These are phyloP conservation scores for Metschnikowia orientalis DNA, from an alignment of 805 yeast genomes.

Conservation along the genomic window DNA sequence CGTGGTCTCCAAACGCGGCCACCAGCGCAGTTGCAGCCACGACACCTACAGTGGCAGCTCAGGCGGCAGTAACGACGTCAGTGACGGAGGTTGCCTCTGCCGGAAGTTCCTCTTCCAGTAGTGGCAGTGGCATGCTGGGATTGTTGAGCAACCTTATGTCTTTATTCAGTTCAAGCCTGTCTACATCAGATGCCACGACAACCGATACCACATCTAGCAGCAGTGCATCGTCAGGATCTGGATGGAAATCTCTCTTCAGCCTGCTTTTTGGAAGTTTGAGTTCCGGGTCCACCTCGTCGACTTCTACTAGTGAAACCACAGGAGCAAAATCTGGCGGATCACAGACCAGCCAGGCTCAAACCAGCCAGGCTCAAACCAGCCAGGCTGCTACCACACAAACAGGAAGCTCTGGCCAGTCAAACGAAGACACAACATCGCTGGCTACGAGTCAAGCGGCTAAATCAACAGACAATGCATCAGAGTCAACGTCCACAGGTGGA, in stretches of 20 bases:
- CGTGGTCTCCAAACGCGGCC: conserved; percentile 5
- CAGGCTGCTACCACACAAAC: background rate
- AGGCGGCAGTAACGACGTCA: conserved; percentile 6
- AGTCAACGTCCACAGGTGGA: conserved; percentile 10
- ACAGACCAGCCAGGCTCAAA: too few species aligned
- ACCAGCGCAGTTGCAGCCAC: conserved; percentile 1
- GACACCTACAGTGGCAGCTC: conserved; percentile 8
- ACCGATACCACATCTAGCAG: background rate
- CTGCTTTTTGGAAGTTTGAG: conserved; percentile 5
- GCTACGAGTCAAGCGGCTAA: background rate
- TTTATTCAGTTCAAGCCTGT: background rate
- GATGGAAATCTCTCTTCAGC: conserved; percentile 6
- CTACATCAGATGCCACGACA: background rate
- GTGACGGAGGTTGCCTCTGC: background rate
- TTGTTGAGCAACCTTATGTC: conserved; percentile 4
- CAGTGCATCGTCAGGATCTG: background rate
- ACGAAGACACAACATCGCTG: background rate
- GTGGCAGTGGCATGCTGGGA: conserved; percentile 3
- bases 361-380: background rate
- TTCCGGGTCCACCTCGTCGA: background rate
- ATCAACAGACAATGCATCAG: background rate
- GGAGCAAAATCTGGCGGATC: conserved; percentile 1
- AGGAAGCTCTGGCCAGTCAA: background rate
- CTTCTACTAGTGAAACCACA: conserved; percentile 1
- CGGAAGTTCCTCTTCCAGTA: background rate